Conservation (phyloP, 257 asterid genomes). For the Solanum pennellii region DNA sequence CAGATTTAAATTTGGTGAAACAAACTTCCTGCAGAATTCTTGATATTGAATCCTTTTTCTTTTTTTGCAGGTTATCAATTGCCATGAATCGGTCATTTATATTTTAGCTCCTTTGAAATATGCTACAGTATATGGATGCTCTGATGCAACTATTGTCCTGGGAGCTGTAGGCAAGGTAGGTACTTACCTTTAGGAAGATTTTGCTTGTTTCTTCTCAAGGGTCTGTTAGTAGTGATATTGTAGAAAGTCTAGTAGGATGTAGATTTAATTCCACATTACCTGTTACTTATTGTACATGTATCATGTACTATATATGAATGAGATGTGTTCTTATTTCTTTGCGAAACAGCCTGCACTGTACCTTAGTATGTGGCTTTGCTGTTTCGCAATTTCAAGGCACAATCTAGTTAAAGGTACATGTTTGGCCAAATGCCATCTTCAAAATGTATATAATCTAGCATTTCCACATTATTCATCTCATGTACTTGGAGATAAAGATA, state of each 20-base stretch:
- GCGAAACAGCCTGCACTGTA: neutral
- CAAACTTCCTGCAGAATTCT: neutral
- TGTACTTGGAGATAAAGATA: neutral
- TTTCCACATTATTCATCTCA: neutral
- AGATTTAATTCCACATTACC: neutral
- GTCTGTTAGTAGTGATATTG: neutral
- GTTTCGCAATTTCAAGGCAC: neutral
- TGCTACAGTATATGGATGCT: conserved; percentile 91
- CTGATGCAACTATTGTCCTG: conserved; percentile 90
- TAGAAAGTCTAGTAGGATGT: neutral
- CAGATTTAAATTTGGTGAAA: neutral
- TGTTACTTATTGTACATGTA: neutral
- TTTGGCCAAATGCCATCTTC: neutral
- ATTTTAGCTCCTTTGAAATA: conserved; percentile 79
- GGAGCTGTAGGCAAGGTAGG: conserved; percentile 98
- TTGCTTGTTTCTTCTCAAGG: neutral
- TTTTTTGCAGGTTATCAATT: conserved; percentile 63
- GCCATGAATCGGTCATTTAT: conserved; percentile 94
- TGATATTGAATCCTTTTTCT: conserved; percentile 2
- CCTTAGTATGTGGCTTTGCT: neutral
- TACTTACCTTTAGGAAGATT: neutral
- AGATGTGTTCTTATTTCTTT: neutral
- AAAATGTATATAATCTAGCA: neutral
- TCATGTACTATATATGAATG: neutral
- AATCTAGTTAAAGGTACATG: neutral